These are phyloP conservation scores for Fusarium musae DNA, from an alignment of 2,329 filamentous ascomycete genomes.

Conservation along the genomic window DNA sequence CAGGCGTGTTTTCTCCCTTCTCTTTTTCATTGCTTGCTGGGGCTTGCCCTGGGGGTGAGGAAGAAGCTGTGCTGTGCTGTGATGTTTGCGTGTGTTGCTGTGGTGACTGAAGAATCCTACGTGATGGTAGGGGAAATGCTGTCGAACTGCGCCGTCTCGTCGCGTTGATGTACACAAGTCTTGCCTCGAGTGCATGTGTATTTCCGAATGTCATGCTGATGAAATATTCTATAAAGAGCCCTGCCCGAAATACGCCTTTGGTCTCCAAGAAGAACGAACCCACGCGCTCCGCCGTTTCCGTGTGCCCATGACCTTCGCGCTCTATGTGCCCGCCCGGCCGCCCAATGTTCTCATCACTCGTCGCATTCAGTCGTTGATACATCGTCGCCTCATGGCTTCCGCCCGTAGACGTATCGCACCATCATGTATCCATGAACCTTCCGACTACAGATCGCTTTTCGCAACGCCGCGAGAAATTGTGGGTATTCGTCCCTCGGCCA, in stretches of 20 bases:
- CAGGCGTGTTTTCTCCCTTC: constrained; percentile 67
- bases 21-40: constrained; percentile 67
- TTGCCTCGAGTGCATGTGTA: not conserved
- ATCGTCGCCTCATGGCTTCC: constrained; percentile 15
- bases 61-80: constrained; percentile 52
- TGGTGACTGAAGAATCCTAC: fast-evolving
- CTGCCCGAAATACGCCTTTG: not conserved
- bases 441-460: constrained; percentile 27
- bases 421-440: constrained; percentile 35
- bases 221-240: not conserved
- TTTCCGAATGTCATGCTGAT: not conserved
- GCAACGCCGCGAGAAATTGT: constrained; percentile 23
- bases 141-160: fast-evolving
- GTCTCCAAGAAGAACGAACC: not conserved
- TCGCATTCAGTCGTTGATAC: not conserved
- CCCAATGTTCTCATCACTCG: not conserved
- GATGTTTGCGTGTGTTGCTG: not conserved
- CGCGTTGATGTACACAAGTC: fast-evolving
- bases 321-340: not conserved
- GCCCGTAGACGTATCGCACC: constrained; percentile 37
- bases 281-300: not conserved
- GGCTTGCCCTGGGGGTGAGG: constrained; percentile 61
- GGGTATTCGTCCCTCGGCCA: constrained; percentile 38
- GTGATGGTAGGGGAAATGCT: fast-evolving
- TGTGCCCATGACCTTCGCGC: not conserved